Evolutionary conservation across 495 filamentous ascomycete genomes (phyloP).

Genomic region (Xylaria nigripes): DNA sequence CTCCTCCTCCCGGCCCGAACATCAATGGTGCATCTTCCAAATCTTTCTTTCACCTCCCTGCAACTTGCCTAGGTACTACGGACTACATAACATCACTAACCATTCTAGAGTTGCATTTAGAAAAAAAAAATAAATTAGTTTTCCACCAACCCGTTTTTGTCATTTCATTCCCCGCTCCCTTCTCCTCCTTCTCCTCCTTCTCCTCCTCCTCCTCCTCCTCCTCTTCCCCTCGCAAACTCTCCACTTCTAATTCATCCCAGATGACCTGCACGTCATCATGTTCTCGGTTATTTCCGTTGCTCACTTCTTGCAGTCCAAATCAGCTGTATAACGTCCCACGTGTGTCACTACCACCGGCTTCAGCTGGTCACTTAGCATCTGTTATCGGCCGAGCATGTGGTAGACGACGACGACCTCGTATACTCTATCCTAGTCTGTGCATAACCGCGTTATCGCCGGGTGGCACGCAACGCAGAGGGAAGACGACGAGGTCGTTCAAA

Average conservation of each 20-base stretch:
- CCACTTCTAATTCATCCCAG: constrained; percentile 8
- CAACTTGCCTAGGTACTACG: background rate
- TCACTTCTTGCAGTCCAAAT: constrained; percentile 8
- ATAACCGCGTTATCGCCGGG: background rate
- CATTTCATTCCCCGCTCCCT: background rate
- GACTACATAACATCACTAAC: background rate
- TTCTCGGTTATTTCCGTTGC: constrained; percentile 19
- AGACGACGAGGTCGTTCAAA: constrained; percentile 45
- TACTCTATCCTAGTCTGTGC: background rate
- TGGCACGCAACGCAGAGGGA: constrained; percentile 14
- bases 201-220: background rate
- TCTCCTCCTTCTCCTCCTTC: background rate
- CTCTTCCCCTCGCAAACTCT: background rate
- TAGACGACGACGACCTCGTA: background rate
- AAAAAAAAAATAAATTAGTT: no score
- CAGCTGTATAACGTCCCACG: constrained; percentile 1
- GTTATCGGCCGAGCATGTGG: constrained; percentile 3
- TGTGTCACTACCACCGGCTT: background rate
- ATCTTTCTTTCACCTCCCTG: background rate
- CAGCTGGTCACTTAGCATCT: background rate
- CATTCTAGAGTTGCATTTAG: background rate
- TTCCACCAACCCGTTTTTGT: background rate
- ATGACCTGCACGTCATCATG: constrained; percentile 22
- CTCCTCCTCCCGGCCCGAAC: background rate
- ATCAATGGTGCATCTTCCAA: background rate